Conservation (phyloP, 169 alveolate genomes). For the Cryptosporidium meleagridis region DNA sequence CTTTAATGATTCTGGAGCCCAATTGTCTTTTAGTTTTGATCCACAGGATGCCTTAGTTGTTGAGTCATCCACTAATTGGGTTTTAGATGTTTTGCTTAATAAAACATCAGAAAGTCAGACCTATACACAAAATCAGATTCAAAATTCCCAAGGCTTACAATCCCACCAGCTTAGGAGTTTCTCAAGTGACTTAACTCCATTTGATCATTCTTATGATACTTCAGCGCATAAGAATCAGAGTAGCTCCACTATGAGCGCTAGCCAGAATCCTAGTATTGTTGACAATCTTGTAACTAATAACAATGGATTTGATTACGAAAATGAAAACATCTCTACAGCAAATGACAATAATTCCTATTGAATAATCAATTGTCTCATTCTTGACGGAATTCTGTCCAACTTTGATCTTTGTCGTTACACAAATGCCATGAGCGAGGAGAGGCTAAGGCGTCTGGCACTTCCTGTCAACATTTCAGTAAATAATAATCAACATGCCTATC, state of each 20-base stretch:
- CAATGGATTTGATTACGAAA: not conserved
- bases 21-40: slow-evolving; percentile 39
- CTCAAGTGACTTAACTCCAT: not conserved
- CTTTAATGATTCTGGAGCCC: slow-evolving; percentile 41
- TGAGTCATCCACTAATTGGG: slow-evolving; percentile 73
- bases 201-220: not conserved
- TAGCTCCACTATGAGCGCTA: not conserved
- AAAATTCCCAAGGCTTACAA: not conserved
- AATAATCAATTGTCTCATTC: not conserved
- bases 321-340: not conserved
- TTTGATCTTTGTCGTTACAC: not conserved
- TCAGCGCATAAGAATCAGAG: not conserved
- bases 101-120: slow-evolving; percentile 9
- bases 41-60: slow-evolving; percentile 72
- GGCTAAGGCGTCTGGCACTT: not conserved
- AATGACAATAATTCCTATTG: not conserved
- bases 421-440: not conserved
- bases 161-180: not conserved
- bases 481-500: not conserved
- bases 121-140: not conserved
- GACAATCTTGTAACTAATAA: not conserved
- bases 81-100: slow-evolving; percentile 44
- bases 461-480: not conserved
- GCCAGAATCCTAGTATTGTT: not conserved
- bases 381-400: not conserved